Conservation (phyloP, 1,284 basidiomycete genomes). For the Cystobasidiaceae sp. region DNA sequence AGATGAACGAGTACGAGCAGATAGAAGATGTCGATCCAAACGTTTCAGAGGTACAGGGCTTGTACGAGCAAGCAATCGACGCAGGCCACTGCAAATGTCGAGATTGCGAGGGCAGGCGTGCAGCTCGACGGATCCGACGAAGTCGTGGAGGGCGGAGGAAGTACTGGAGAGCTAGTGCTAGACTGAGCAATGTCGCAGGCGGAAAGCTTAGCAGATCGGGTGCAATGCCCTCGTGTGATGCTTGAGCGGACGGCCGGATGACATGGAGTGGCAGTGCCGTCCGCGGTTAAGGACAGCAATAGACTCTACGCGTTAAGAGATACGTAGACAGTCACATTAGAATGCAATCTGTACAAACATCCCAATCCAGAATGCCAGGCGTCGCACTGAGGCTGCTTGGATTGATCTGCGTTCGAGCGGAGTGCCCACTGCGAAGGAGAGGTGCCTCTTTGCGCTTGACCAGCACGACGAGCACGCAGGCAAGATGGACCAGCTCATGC, state of each 20-base stretch:
- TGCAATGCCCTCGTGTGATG: neutral
- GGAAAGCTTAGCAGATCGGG: slow-evolving; percentile 1
- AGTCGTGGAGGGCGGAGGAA: neutral
- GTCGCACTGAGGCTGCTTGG: too few relatives aligned
- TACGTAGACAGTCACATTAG: too few relatives aligned
- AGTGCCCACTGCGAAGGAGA: too few relatives aligned
- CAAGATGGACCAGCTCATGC: slow-evolving; percentile 29
- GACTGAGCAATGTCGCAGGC: neutral
- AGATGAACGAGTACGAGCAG: neutral
- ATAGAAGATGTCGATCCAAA: neutral
- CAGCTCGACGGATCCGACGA: neutral
- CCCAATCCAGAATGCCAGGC: too few relatives aligned
- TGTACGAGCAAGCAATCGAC: neutral
- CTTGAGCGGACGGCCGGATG: too few relatives aligned
- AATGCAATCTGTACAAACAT: too few relatives aligned
- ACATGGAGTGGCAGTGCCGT: too few relatives aligned
- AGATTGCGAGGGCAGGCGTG: neutral
- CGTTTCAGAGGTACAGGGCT: too few relatives aligned
- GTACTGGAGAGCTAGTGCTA: neutral
- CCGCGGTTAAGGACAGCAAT: too few relatives aligned
- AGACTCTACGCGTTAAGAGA: too few relatives aligned
- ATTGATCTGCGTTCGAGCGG: neutral
- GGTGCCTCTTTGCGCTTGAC: neutral
- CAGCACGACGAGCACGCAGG: neutral
- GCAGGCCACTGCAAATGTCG: neutral